Conservation (phyloP, 495 filamentous ascomycete species). For the Wilcoxina mikolae region DNA sequence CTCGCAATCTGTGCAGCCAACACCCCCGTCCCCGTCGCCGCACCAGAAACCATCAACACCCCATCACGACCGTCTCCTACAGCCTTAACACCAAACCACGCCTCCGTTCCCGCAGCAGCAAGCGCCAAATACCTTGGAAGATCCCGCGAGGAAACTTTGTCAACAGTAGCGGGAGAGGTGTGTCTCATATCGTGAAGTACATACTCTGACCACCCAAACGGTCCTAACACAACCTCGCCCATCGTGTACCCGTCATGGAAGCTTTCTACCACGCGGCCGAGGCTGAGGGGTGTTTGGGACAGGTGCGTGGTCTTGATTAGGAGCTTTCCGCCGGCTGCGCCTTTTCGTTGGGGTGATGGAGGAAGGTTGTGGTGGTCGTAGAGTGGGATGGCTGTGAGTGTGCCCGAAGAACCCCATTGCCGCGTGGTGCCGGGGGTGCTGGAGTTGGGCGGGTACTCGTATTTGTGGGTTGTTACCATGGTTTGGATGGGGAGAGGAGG, state of each 20-base stretch:
- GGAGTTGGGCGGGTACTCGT: not conserved
- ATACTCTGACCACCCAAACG: not conserved
- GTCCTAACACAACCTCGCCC: not conserved
- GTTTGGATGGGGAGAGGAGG: too few relatives aligned
- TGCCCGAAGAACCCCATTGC: not conserved
- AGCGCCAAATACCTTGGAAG: not conserved
- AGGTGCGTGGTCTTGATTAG: not conserved
- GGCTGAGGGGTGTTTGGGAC: not conserved
- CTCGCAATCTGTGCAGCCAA: not conserved
- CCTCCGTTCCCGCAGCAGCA: not conserved
- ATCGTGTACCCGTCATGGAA: not conserved
- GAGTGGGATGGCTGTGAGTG: not conserved
- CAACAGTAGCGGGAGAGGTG: not conserved
- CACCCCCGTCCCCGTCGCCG: not conserved
- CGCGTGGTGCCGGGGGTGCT: not conserved
- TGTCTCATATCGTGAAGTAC: too few relatives aligned
- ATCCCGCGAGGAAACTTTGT: not conserved
- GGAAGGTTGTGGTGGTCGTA: not conserved
- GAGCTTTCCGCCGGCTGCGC: slow-evolving; percentile 2
- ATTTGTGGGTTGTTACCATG: slow-evolving; percentile 1
- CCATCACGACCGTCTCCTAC: not conserved
- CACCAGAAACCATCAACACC: not conserved
- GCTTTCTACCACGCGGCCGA: not conserved
- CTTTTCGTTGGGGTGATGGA: not conserved
- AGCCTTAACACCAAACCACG: not conserved